phyloP scores from a whole-genome alignment of 176 grass and related monocot species.

The Zizania latifolia region DNA sequence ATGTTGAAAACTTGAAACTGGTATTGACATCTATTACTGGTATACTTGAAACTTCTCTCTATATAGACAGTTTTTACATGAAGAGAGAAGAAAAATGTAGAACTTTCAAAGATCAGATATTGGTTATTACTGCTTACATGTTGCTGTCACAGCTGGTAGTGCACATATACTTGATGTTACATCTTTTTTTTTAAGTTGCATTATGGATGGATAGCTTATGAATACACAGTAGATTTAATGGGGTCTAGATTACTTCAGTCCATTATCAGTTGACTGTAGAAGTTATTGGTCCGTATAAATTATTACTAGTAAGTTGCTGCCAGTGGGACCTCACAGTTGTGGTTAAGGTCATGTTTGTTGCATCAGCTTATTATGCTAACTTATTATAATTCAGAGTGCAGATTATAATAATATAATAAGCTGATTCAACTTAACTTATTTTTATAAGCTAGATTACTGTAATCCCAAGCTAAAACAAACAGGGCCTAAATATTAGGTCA shows the following conservation, averaged over 20 bases:
- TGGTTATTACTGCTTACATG: neutral
- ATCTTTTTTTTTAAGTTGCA: neutral
- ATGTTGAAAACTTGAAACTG: neutral
- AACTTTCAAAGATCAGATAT: conserved; percentile 14
- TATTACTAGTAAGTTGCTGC: neutral
- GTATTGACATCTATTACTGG: neutral
- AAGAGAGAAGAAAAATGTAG: neutral
- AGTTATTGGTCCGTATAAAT: neutral
- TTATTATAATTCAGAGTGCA: too few relatives aligned
- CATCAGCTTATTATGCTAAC: too few relatives aligned
- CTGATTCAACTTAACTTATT: too few relatives aligned
- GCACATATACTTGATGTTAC: neutral
- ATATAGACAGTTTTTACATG: neutral
- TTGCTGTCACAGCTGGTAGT: neutral
- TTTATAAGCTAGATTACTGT: too few relatives aligned
- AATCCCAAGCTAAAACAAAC: too few relatives aligned
- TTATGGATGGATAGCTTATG: neutral
- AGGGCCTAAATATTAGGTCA: neutral
- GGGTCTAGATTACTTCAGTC: neutral
- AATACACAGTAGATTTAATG: neutral
- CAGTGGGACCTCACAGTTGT: neutral
- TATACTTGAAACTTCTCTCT: neutral
- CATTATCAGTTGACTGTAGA: neutral
- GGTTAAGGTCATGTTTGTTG: too few relatives aligned
- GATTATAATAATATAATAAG: too few relatives aligned